Conservation (phyloP, 2,329 filamentous ascomycete genomes). For the Xylaria sp. region DNA sequence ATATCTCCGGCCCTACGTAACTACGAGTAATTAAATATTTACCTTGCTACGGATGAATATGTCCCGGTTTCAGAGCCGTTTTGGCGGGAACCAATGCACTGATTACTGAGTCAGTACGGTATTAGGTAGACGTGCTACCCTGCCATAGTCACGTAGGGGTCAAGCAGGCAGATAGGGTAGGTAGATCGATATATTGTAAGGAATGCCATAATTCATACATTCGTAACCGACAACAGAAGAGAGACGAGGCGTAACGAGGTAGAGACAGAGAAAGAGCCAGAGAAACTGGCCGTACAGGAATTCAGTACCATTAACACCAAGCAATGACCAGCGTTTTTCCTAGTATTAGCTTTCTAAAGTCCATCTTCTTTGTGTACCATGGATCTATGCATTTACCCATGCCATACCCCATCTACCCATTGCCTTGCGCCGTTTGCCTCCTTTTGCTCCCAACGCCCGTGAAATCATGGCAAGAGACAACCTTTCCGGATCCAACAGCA, state of each 20-base stretch:
- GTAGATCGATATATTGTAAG: no score
- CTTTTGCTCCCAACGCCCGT: neutral
- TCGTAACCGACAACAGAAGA: neutral
- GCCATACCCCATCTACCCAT: conserved; percentile 6
- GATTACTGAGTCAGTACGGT: no score
- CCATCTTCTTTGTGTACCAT: conserved; percentile 3
- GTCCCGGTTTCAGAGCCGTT: no score
- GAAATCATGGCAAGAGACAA: conserved; percentile 2
- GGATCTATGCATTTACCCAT: conserved; percentile 1
- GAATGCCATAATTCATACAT: no score
- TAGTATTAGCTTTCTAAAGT: neutral
- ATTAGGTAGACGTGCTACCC: no score
- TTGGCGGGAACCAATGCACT: no score
- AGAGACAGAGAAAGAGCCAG: neutral
- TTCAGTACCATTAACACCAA: neutral
- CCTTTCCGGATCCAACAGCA: neutral
- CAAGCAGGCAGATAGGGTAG: no score
- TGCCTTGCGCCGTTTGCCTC: conserved; percentile 10
- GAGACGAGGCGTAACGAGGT: neutral
- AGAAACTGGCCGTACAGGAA: neutral
- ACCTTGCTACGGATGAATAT: no score
- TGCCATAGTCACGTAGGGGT: no score
- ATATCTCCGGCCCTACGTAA: no score
- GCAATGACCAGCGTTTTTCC: neutral
- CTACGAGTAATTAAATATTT: no score